Evolutionary conservation across 2,329 filamentous ascomycete genomes (phyloP).

Genomic region (Claviceps capensis): DNA sequence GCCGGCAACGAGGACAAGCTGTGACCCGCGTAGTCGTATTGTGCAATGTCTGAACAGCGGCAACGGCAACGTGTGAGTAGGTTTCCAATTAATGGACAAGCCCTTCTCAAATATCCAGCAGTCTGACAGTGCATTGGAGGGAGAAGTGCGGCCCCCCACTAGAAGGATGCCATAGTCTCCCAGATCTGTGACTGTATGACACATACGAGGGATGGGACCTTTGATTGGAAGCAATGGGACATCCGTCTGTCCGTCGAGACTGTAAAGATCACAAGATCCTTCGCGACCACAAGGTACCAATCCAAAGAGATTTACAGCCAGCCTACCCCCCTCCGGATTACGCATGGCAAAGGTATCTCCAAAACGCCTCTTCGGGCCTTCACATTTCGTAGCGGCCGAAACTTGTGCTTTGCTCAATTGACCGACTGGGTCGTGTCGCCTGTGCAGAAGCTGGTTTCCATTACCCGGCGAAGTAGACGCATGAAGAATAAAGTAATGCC

Average conservation of each 20-base stretch:
- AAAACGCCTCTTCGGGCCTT: constrained; percentile 38
- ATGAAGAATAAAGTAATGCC: constrained; percentile 70
- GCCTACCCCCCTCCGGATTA: constrained; percentile 26
- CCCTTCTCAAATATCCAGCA: constrained; percentile 57
- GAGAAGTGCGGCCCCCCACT: constrained; percentile 67
- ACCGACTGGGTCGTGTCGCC: too few relatives aligned
- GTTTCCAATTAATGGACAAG: constrained; percentile 42
- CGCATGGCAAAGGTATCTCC: constrained; percentile 36
- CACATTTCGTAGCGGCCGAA: constrained; percentile 7
- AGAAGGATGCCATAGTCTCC: constrained; percentile 46
- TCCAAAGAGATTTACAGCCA: constrained; percentile 31
- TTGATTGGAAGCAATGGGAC: constrained; percentile 15
- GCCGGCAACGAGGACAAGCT: constrained; percentile 43
- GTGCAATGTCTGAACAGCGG: constrained; percentile 65
- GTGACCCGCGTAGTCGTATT: constrained; percentile 34
- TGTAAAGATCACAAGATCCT: constrained; percentile 38
- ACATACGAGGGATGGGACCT: constrained; percentile 41
- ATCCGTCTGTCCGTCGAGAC: constrained; percentile 7
- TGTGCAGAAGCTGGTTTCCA: not conserved
- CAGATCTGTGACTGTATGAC: constrained; percentile 61
- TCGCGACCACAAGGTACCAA: constrained; percentile 30
- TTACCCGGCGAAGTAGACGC: constrained; percentile 24
- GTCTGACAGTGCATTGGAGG: constrained; percentile 52
- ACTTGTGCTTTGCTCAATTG: not conserved
- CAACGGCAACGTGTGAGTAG: constrained; percentile 49